Base-by-base conservation (phyloP, 139 green algal species). In the Chlamydomonas sp. region DNA sequence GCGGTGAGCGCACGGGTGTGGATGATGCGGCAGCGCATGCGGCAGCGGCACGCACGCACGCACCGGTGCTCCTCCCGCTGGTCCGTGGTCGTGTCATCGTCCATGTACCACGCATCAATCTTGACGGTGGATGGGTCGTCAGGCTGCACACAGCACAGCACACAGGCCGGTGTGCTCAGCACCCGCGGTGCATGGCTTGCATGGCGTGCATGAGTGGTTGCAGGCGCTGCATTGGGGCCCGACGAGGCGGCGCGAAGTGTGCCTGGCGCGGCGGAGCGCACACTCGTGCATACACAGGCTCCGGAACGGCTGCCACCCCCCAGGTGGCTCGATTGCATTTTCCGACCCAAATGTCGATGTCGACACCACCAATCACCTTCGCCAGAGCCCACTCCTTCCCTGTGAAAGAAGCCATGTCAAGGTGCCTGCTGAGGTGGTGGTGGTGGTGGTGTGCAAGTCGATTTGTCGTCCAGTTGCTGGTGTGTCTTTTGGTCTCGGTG, bases 71-170 rank as follows among this genome's bases (percentile, higher is more conserved):
- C 79, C 20, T 82, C 35, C 0, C 88, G 76, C 72, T 96, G 90
- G 68, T 96, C 90, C 22, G 79, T 74, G 0, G 72, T 61, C 0
- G 64, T 78, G 43, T 88, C 76, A 66, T 62, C n/a, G 69, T 95
- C 89, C 90, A 96, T 96, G 76, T 93, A 95, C 90, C 90, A 96
- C 0, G 87, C 85, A 49, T 96, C 77, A 1, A 96, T 63, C 5
- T 63, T 77, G 29, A n/a, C 65, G 10, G 79, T 76, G 26, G 80
- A 58, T 0, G 66, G 28, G 22, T 69, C 6, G n/a, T 92, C 70
- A 5, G 88, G 85, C 87, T 93, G 80, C 79, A 70, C 26, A 34
- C 47, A 37, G 57, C 24, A 39, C 60, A 37, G 33, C 34, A 24
- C 30, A 62, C 13, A 43, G 61, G 5, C 66, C 28, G 31, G 5